phyloP scores from a whole-genome alignment of 1,284 basidiomycete genomes.

The Cutaneotrichosporon sp. region DNA sequence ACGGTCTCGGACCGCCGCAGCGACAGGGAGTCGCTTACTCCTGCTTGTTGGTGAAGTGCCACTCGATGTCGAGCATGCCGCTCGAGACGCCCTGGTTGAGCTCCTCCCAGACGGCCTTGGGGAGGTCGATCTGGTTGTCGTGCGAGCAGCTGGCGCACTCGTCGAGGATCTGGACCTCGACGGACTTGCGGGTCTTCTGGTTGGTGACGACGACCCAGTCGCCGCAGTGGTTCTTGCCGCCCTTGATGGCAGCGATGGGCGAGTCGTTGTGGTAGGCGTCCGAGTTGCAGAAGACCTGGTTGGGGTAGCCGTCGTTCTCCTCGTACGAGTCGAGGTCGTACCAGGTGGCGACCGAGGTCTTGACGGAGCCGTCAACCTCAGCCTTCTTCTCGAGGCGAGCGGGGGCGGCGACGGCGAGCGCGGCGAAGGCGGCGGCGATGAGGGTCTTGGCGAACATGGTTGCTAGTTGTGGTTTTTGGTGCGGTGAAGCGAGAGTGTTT shows the following conservation, averaged over 20 bases:
- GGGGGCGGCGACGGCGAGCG: slow-evolving; percentile 1
- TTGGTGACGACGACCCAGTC: background rate
- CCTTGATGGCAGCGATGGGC: slow-evolving; percentile 5
- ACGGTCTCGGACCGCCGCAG: background rate
- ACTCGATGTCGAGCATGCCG: background rate
- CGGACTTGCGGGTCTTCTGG: background rate
- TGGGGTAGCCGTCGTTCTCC: slow-evolving; percentile 8
- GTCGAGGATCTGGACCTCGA: background rate
- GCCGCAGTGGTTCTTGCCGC: slow-evolving; percentile 8
- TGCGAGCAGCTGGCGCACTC: slow-evolving; percentile 6
- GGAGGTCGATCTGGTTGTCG: background rate
- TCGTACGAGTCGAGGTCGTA: slow-evolving; percentile 1
- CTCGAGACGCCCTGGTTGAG: background rate
- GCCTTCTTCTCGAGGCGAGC: background rate
- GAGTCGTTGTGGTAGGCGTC: slow-evolving; percentile 1
- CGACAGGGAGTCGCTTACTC: background rate
- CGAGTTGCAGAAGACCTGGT: background rate
- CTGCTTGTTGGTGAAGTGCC: slow-evolving; percentile 1
- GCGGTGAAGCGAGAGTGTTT: background rate
- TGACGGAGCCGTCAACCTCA: background rate
- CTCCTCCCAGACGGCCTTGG: background rate
- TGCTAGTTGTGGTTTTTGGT: background rate
- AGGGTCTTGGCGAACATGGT: slow-evolving; percentile 8
- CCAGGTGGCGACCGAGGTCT: background rate
- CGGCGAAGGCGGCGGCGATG: background rate